A percentile compares a stretch with the other conserved stretches of the same genome.
phyloP scores from a whole-genome alignment of 352 stramenopile genomes.

The Globisporangium viniferum region DNA sequence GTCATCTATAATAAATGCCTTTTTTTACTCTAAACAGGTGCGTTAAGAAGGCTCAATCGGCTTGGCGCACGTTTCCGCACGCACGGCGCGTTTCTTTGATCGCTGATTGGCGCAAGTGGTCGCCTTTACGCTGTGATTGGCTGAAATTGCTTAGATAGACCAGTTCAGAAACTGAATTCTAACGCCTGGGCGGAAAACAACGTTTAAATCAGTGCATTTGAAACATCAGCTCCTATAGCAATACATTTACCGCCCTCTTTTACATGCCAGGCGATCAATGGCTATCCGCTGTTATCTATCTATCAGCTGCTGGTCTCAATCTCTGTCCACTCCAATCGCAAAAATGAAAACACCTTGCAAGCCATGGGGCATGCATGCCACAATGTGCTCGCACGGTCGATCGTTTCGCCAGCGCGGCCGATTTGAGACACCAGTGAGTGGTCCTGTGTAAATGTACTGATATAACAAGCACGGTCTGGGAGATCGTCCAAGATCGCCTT shows the following conservation, averaged over 20 bases:
- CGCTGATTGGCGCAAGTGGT: conserved; percentile 7
- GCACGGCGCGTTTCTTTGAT: conserved; percentile 10
- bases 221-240: neutral
- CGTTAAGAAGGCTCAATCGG: neutral
- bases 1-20: neutral
- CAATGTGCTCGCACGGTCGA: neutral
- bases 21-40: neutral
- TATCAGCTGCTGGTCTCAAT: neutral
- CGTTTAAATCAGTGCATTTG: neutral
- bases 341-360: neutral
- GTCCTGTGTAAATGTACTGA: neutral
- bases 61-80: conserved; percentile 9
- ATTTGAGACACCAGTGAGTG: neutral
- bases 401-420: neutral
- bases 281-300: neutral
- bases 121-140: neutral
- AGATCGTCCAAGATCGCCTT: neutral
- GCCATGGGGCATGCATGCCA: neutral
- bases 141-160: neutral
- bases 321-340: neutral
- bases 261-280: neutral
- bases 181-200: neutral
- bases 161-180: neutral
- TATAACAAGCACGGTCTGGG: neutral
- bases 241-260: neutral